Evolutionary conservation across 768 basidiomycete genomes (phyloP), one percentile per base, ranked within the genome.

Genomic region (Amanita rubescens): DNA sequence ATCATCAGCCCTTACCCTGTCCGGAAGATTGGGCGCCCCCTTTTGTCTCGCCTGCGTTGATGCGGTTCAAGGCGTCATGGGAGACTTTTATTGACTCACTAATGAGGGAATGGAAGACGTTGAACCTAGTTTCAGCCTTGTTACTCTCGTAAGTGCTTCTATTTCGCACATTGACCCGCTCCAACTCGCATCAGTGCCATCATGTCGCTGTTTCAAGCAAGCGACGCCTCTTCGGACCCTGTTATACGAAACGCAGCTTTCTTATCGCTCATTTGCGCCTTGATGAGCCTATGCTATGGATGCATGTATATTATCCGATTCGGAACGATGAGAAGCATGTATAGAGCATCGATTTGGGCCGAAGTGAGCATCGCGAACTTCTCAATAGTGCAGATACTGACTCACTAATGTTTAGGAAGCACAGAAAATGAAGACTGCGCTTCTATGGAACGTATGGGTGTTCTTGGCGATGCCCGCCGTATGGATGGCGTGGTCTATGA

Each of bases 401-500:
- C 46, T 8, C 25, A 25, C 14, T 37, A 30, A 8, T 20, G n/a
- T 49, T 20, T 56, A 86, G 83, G 84, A 88, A 62, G 81, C 85
- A 15, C 74, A 77, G 41, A 65, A 66, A 48, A 66, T 63, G 2
- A 69, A 63, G 49, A 70, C 67, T 0, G 58, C 61, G 11, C 67
- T 69, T 6, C 66, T 62, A 58, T 70, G 70, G 70, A 71, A 69
- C 27, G 67, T 68, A 9, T 71, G 69, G 67, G 68, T 70, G 5
- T 51, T 70, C 1, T 56, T 70, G 2, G 68, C 69, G 5, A 70
- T 83, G 71, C 87, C 87, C 0, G 79, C 77, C 0, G 67, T 87
- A 9, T 88, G 84, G 81, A 77, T 87, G 53, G 76, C 84, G 7
- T 89, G 84, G 85, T 81, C 87, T 0, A 82, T 89, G 76, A 70